Evolutionary conservation across 306 rosid genomes (phyloP), one percentile per base, ranked within the genome.

Genomic region (Glycyrrhiza uralensis): DNA sequence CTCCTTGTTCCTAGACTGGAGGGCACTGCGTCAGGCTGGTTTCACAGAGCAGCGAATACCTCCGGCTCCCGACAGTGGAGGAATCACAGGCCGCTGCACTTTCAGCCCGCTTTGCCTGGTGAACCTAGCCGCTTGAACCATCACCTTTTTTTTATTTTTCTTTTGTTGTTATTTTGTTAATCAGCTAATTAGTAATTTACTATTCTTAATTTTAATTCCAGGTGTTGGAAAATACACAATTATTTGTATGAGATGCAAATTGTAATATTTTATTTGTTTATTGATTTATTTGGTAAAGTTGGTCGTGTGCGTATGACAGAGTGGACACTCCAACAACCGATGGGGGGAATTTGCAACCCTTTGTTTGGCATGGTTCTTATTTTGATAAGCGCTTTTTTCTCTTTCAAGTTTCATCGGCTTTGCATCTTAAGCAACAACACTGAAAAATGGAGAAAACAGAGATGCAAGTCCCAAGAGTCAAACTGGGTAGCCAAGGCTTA

Each of bases 401-500:
- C 30, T 12, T 64, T 75, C 23, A 44, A 54, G 69, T 44, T 26
- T n/a, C n/a, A n/a, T n/a, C n/a, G n/a, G n/a, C 61, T 64, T 15
- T 22, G 45, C 62, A 30, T 76, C 76, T 4, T 7, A 24, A 2
- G 19, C 41, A 55, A 13, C 26, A 52, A 51, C 6, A 36, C 44
- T 55, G 44, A 23, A 76, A 23, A 80, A 86, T 83, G 86, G 95
- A 83, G 41, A 71, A 64, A 17, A 17, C 50, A 15, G 76, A 73
- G 45, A 75, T 81, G 13, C 76, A 59, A 52, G 85, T 88, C 61
- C 88, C 89, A 60, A 77, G 51, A 77, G 87, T 92, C 54, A 90
- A 90, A 71, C 80, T 88, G 68, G 98, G 95, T 6, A 86, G 54
- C 69, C 95, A 88, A 62, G 98, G 96, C 51, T 73, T 92, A 45